Percentiles rank a stretch among this genome's conserved stretches.
Conservation (phyloP, 2,329 filamentous ascomycete species). For the Neonectria coccinea region DNA sequence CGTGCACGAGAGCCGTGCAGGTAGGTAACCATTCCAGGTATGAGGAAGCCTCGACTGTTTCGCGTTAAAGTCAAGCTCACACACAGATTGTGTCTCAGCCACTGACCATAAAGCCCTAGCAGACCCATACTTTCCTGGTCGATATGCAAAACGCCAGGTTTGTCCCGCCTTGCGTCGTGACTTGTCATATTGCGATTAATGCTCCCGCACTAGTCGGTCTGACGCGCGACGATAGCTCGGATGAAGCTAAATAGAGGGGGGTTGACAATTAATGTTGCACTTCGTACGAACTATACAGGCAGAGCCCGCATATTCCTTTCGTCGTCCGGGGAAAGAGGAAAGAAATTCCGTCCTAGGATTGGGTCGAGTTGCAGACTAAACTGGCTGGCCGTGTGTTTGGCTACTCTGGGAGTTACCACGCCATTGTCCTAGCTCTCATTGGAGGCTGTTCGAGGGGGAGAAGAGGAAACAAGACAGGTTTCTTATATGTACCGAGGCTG, state of each 20-base stretch:
- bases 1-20: constrained; percentile 19
- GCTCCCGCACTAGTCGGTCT: constrained; percentile 30
- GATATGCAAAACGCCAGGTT: constrained; percentile 37
- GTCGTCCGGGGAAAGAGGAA: constrained; percentile 1
- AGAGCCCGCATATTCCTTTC: constrained; percentile 13
- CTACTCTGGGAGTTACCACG: constrained; percentile 26
- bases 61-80: constrained; percentile 19
- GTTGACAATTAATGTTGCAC: constrained; percentile 2
- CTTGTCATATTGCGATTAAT: constrained; percentile 43
- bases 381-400: constrained; percentile 7
- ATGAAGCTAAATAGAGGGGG: constrained; percentile 4
- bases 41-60: constrained; percentile 29
- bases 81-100: constrained; percentile 36
- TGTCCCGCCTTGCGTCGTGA: constrained; percentile 40
- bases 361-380: constrained; percentile 17
- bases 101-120: constrained; percentile 22
- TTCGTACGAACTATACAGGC: neutral
- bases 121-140: constrained; percentile 30
- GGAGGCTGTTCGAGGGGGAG: constrained; percentile 33
- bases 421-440: constrained; percentile 32
- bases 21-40: neutral
- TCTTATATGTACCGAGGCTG: constrained; percentile 16
- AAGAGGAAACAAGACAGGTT: constrained; percentile 46
- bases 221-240: constrained; percentile 19
- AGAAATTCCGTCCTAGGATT: constrained; percentile 1